Base-by-base conservation (phyloP, 2,329 filamentous ascomycete genomes). In the Neofusicoccum sp. region DNA sequence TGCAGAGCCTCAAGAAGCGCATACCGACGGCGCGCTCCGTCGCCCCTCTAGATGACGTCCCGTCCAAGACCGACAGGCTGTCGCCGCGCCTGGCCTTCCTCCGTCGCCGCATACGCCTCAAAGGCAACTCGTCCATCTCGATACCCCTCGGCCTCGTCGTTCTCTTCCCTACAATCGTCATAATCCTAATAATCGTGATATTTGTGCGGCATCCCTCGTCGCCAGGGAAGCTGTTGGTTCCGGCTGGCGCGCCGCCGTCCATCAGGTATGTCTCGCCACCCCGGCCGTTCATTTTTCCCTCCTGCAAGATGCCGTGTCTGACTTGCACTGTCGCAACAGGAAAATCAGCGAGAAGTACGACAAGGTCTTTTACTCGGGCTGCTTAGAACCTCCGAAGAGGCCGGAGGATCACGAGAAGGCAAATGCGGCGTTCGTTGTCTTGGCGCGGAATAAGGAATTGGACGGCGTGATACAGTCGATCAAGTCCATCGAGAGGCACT, bases 281-380 rank as follows among this genome's bases (percentile, higher is more conserved):
- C 41, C 16, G 6, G 6, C 41, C 41, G 14, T 16, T 6, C 8
- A 33, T 44, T 9, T 44, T 34, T 29, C 41, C 61, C n/a, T 44
- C 33, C n/a, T 41, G 34, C 9, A 22, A 14, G 4, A 7, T 11
- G 6, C 43, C 9, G 34, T 12, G 29, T 36, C 45, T 59, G 22
- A 63, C 54, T 12, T 52, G 41, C 14, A 16, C n/a, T 12, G 5
- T 37, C 9, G 8, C 16, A 68, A 71, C 73, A 97, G 93, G 70
- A 94, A 93, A 87, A 99, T 99, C 71, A 97, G 90, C 79, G 95
- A 98, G 79, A 91, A 96, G 72, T 87, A 98, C 78, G 95, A 99
- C 80, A 97, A 96, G 79, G 93, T 97, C 58, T 99, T 99, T 72
- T 90, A 93, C 56, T 91, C 88, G 41, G 95, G 95, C 68, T 99